phyloP scores from a whole-genome alignment of 208 protist species.

The Acanthamoeba healyi region DNA sequence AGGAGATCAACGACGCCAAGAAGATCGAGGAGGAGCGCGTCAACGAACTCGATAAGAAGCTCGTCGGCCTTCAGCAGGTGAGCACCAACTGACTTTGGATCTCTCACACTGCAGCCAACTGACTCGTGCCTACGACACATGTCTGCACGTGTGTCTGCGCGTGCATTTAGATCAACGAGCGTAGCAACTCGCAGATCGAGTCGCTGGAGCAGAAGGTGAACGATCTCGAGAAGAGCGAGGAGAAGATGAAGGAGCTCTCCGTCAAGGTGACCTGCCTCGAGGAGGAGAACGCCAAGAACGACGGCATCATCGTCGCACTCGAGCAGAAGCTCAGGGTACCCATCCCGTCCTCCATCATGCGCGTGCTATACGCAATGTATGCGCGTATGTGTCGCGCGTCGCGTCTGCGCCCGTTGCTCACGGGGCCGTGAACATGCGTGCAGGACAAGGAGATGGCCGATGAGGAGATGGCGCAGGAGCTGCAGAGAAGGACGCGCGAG shows the following conservation, averaged over 20 bases:
- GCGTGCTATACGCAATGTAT: neutral
- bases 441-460: constrained; percentile 16
- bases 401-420: neutral
- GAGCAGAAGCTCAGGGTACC: constrained; percentile 36
- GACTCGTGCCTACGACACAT: neutral
- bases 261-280: constrained; percentile 13
- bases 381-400: neutral
- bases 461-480: neutral
- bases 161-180: neutral
- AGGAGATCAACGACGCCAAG: constrained; percentile 34
- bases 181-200: neutral
- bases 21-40: constrained; percentile 54
- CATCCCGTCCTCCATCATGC: neutral
- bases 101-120: no score
- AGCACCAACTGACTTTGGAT: no score
- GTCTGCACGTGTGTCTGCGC: neutral
- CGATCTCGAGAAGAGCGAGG: constrained; percentile 48
- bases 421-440: neutral
- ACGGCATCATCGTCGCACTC: constrained; percentile 14
- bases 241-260: constrained; percentile 18
- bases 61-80: constrained; percentile 21
- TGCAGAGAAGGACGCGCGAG: neutral
- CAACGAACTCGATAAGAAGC: constrained; percentile 56
- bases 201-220: constrained; percentile 8
- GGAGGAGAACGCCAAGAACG: constrained; percentile 44